Evolutionary conservation across 768 basidiomycete species (phyloP).

Genomic region (Hericium erinaceus): DNA sequence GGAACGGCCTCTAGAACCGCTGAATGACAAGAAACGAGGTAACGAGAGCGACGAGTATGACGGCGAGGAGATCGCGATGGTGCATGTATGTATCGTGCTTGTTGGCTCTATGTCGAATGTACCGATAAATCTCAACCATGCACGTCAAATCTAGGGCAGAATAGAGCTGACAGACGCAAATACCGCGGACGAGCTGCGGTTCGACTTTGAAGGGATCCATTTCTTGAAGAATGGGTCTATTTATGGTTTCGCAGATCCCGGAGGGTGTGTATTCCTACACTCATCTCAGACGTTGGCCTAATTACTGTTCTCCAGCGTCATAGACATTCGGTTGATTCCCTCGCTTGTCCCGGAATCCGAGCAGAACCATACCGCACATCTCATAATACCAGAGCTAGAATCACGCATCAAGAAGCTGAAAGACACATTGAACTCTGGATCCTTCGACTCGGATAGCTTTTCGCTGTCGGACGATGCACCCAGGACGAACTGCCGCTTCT

Average conservation of each 20-base stretch:
- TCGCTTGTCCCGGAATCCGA: slow-evolving; percentile 5
- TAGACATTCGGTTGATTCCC: slow-evolving; percentile 5
- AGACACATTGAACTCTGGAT: background rate
- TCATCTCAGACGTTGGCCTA: background rate
- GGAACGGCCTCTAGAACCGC: slow-evolving; percentile 39
- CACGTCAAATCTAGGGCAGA: slow-evolving; percentile 43
- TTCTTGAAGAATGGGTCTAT: slow-evolving; percentile 65
- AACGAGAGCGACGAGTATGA: slow-evolving; percentile 14
- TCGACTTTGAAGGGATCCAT: slow-evolving; percentile 75
- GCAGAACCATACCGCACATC: slow-evolving; percentile 8
- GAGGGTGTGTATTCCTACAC: slow-evolving; percentile 35
- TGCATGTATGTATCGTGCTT: slow-evolving; percentile 44
- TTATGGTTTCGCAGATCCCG: slow-evolving; percentile 62
- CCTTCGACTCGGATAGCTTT: slow-evolving; percentile 2
- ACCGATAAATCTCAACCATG: background rate
- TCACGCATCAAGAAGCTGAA: slow-evolving; percentile 6
- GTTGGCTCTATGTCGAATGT: background rate
- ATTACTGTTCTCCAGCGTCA: background rate
- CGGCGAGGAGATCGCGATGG: slow-evolving; percentile 40
- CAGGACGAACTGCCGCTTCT: slow-evolving; percentile 54
- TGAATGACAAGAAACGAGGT: slow-evolving; percentile 20
- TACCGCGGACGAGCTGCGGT: slow-evolving; percentile 46
- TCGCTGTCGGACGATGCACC: background rate
- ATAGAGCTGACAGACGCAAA: slow-evolving; percentile 52
- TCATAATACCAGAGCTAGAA: slow-evolving; percentile 8